A percentile compares a stretch with the other conserved stretches of the same genome.
These are phyloP conservation scores for Alternaria infectoria DNA, from an alignment of 2,329 filamentous ascomycete genomes.

Conservation along the genomic window DNA sequence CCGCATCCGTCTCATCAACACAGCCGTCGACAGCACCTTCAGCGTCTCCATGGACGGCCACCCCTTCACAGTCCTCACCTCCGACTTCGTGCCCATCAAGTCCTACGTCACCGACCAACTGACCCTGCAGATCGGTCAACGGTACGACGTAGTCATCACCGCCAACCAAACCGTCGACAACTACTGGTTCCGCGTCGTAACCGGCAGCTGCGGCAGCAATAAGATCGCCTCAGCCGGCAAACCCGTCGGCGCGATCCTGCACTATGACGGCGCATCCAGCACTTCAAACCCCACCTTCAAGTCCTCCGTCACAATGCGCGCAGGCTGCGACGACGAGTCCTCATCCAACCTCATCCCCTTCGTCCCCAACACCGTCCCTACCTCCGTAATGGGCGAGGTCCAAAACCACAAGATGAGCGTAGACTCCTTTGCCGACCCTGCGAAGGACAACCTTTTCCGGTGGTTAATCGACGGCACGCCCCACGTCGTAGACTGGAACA, in stretches of 20 bases:
- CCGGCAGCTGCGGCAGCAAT: slow-evolving; percentile 45
- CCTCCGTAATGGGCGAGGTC: slow-evolving; percentile 33
- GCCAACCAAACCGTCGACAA: slow-evolving; percentile 53
- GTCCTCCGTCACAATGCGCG: slow-evolving; percentile 37
- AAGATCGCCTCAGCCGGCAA: slow-evolving; percentile 34
- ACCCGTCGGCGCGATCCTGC: slow-evolving; percentile 48
- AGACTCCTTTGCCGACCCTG: slow-evolving; percentile 36
- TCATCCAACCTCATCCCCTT: slow-evolving; percentile 45
- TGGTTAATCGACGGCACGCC: slow-evolving; percentile 52
- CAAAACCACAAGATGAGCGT: slow-evolving; percentile 38
- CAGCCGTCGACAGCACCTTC: slow-evolving; percentile 45
- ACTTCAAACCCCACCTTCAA: slow-evolving; percentile 45
- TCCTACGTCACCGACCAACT: slow-evolving; percentile 46
- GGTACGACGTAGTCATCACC: slow-evolving; percentile 56
- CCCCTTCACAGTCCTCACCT: slow-evolving; percentile 50
- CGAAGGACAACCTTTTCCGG: slow-evolving; percentile 49
- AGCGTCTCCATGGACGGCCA: slow-evolving; percentile 49
- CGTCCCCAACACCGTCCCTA: slow-evolving; percentile 50
- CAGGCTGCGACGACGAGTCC: slow-evolving; percentile 49
- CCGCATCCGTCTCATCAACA: slow-evolving; percentile 66
- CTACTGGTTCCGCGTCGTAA: slow-evolving; percentile 55
- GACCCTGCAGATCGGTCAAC: slow-evolving; percentile 45
- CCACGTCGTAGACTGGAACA: slow-evolving; percentile 50
- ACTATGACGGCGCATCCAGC: slow-evolving; percentile 44
- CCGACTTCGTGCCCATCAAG: slow-evolving; percentile 53